Evolutionary conservation across 345 rosid genomes (phyloP).

Genomic region (Physaria fendleri): DNA sequence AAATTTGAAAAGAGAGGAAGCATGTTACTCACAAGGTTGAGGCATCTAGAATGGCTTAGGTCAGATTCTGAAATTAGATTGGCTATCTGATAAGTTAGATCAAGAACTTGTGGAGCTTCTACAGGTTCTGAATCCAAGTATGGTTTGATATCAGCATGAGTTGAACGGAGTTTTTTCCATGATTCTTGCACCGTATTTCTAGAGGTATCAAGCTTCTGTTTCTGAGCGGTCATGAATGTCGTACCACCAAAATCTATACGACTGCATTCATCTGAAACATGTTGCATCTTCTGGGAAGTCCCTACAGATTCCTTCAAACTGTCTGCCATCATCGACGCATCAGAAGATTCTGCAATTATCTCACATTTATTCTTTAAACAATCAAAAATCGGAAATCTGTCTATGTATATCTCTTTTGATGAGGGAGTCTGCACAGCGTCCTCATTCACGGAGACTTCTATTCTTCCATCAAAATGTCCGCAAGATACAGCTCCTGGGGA

Average conservation of each 20-base stretch:
- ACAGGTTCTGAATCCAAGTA: constrained; percentile 45
- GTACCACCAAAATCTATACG: constrained; percentile 54
- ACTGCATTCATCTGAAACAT: constrained; percentile 82
- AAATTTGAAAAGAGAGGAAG: neutral
- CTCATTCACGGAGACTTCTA: constrained; percentile 42
- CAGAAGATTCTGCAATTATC: constrained; percentile 37
- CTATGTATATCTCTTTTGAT: constrained; percentile 35
- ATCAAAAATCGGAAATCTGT: constrained; percentile 25
- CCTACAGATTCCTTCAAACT: constrained; percentile 34
- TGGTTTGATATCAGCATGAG: constrained; percentile 39
- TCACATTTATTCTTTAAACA: constrained; percentile 27
- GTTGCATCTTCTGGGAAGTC: constrained; percentile 36
- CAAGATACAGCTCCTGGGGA: constrained; percentile 38
- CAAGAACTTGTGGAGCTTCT: constrained; percentile 41
- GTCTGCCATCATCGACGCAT: constrained; percentile 40
- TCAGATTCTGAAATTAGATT: constrained; percentile 74
- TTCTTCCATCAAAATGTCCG: constrained; percentile 36
- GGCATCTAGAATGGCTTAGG: constrained; percentile 44
- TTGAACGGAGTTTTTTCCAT: constrained; percentile 54
- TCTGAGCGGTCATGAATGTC: constrained; percentile 28
- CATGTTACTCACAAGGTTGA: constrained; percentile 35
- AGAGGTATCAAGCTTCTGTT: constrained; percentile 15
- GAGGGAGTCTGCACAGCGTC: constrained; percentile 26
- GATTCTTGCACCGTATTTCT: constrained; percentile 48
- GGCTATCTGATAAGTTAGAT: constrained; percentile 48